These are phyloP conservation scores for Primulina eburnea DNA, from an alignment of 257 asterid species.

Conservation along the genomic window DNA sequence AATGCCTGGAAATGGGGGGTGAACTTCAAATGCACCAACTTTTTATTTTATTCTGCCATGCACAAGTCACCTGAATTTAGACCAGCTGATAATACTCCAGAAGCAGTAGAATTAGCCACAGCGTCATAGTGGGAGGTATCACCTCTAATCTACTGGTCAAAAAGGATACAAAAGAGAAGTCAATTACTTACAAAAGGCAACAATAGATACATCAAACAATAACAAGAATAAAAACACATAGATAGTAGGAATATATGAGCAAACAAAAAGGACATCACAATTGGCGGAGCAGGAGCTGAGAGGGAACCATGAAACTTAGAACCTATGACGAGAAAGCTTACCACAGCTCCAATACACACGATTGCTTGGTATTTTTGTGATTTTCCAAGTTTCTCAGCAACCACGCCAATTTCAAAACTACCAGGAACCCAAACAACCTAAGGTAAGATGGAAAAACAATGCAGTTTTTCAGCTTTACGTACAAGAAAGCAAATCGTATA, in stretches of 20 bases:
- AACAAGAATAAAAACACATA: background rate
- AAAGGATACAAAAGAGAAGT: constrained; percentile 18
- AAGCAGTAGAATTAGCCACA: constrained; percentile 90
- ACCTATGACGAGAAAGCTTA: constrained; percentile 35
- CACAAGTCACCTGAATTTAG: constrained; percentile 60
- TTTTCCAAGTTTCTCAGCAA: constrained; percentile 82
- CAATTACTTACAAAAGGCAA: background rate
- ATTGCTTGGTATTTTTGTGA: constrained; percentile 73
- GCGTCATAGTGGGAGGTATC: constrained; percentile 96
- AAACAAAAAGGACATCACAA: background rate
- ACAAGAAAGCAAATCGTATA: background rate
- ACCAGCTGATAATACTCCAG: constrained; percentile 92
- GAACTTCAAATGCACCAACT: background rate
- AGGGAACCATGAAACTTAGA: background rate
- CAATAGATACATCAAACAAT: background rate
- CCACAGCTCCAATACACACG: constrained; percentile 96
- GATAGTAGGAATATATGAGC: background rate
- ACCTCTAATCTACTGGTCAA: constrained; percentile 67
- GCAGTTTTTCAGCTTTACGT: constrained; percentile 7
- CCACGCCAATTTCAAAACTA: constrained; percentile 78
- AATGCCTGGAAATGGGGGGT: background rate
- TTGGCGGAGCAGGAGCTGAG: background rate
- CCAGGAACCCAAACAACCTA: constrained; percentile 99
- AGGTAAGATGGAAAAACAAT: constrained; percentile 14
- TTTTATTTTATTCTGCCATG: background rate